phyloP scores from a whole-genome alignment of 345 rosid genomes.

The Eucalyptus rudis region DNA sequence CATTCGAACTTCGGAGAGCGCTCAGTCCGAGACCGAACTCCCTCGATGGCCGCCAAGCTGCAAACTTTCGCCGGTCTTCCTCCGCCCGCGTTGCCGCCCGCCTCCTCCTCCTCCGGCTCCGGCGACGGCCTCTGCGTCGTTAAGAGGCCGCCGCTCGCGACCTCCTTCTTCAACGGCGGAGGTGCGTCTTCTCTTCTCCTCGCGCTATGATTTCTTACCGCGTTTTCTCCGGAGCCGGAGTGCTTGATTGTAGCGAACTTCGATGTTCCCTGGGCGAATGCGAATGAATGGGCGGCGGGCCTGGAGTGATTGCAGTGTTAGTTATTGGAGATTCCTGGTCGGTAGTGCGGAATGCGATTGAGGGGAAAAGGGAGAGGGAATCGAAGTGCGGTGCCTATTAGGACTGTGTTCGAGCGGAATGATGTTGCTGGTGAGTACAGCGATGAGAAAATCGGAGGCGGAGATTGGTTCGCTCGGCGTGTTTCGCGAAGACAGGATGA shows the following conservation, averaged over 20 bases:
- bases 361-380: background rate
- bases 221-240: background rate
- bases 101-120: conserved; percentile 9
- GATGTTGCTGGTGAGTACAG: background rate
- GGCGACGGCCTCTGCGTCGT: conserved; percentile 7
- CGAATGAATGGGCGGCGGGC: background rate
- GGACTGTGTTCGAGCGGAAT: background rate
- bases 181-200: background rate
- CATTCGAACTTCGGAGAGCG: background rate
- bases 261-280: background rate
- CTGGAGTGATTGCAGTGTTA: background rate
- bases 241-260: background rate
- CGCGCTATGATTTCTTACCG: background rate
- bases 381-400: background rate
- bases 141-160: conserved; percentile 21
- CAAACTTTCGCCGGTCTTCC: conserved; percentile 28
- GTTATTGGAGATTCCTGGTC: background rate
- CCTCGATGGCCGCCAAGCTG: conserved; percentile 13
- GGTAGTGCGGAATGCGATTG: background rate
- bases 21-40: background rate
- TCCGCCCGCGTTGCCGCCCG: conserved; percentile 4
- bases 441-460: rapidly evolving
- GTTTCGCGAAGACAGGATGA: rapidly evolving
- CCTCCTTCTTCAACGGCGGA: conserved; percentile 22
- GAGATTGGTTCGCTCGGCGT: background rate